A percentile compares a stretch with the other conserved stretches of the same genome.
Evolutionary conservation across 768 basidiomycete genomes (phyloP).

Genomic region (Pleurotus salmoneostramineus): DNA sequence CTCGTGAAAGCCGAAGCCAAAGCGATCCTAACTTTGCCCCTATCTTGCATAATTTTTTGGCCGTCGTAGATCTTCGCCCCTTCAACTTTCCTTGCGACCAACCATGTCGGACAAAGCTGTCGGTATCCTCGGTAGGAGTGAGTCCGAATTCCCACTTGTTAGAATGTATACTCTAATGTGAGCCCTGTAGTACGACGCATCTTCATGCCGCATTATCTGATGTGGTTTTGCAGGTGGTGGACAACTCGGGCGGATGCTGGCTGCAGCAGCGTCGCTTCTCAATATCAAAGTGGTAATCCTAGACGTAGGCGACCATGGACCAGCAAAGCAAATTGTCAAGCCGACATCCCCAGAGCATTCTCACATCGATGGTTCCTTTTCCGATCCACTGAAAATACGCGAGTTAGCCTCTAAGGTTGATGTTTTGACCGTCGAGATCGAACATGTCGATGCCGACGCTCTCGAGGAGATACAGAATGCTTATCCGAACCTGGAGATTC

Average conservation of each 20-base stretch:
- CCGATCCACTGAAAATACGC: conserved; percentile 72
- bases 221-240: conserved; percentile 70
- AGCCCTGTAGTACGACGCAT: conserved; percentile 7
- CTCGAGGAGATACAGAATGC: conserved; percentile 56
- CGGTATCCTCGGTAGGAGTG: conserved; percentile 51
- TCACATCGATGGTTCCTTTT: conserved; percentile 89
- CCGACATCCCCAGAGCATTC: conserved; percentile 40
- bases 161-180: conserved; percentile 3
- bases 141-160: conserved; percentile 11
- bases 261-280: conserved; percentile 82
- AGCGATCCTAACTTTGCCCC: too few species aligned
- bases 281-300: conserved; percentile 83
- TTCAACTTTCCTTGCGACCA: background rate
- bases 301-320: conserved; percentile 73
- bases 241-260: conserved; percentile 97
- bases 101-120: conserved; percentile 42
- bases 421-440: conserved; percentile 92
- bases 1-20: too few species aligned
- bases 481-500: conserved; percentile 40
- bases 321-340: conserved; percentile 85
- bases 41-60: background rate
- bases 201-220: conserved; percentile 6
- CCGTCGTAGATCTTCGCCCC: background rate
- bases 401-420: conserved; percentile 80
- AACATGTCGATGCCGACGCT: conserved; percentile 83